A percentile compares a stretch with the other conserved stretches of the same genome.
phyloP scores from a whole-genome alignment of 2,329 filamentous ascomycete genomes.

The Fusarium sp. region DNA sequence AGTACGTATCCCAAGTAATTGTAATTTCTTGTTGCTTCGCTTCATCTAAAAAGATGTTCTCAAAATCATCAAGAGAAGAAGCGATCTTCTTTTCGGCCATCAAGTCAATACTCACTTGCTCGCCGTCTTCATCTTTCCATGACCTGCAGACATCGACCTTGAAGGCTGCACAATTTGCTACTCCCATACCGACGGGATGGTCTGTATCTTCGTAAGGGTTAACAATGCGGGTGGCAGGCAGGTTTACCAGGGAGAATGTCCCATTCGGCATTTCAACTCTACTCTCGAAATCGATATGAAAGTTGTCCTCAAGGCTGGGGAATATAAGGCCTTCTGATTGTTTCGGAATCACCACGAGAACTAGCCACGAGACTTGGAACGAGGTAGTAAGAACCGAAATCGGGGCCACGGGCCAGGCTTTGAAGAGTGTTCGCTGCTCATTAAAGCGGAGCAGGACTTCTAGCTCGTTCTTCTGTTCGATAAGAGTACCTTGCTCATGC shows the following conservation, averaged over 20 bases:
- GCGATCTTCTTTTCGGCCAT: constrained; percentile 73
- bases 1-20: constrained; percentile 46
- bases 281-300: constrained; percentile 45
- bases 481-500: constrained; percentile 49
- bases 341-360: constrained; percentile 46
- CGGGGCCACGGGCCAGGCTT: constrained; percentile 48
- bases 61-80: constrained; percentile 50
- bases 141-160: constrained; percentile 51
- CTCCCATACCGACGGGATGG: background rate
- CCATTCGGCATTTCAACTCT: constrained; percentile 36
- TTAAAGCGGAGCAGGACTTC: constrained; percentile 44
- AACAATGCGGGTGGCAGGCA: constrained; percentile 42
- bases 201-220: constrained; percentile 49
- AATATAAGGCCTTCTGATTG: constrained; percentile 38
- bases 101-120: constrained; percentile 58
- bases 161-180: constrained; percentile 47
- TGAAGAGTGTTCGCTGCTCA: constrained; percentile 31
- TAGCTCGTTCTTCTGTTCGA: constrained; percentile 51
- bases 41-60: constrained; percentile 28
- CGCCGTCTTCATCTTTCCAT: constrained; percentile 42
- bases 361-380: constrained; percentile 49
- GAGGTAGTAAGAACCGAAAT: constrained; percentile 46
- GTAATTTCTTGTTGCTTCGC: constrained; percentile 36
- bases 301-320: constrained; percentile 45
- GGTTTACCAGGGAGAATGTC: constrained; percentile 41